These are phyloP conservation scores for Fraxinus ornus DNA, from an alignment of 305 asterid species.

Conservation along the genomic window DNA sequence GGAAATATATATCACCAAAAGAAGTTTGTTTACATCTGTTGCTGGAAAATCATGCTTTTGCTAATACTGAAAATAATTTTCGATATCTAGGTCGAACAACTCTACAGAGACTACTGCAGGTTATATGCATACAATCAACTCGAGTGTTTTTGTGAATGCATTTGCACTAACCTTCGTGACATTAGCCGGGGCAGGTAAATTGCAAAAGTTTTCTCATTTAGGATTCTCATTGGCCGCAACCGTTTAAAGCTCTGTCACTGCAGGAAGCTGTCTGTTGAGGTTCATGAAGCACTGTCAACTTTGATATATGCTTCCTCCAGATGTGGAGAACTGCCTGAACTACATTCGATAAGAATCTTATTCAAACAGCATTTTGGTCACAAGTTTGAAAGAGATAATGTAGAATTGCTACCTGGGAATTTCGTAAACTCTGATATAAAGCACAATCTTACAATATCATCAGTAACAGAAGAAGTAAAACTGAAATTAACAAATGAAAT, in stretches of 20 bases:
- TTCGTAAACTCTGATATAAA: conserved; percentile 21
- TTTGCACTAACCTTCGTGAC: conserved; percentile 17
- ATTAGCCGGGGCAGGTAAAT: conserved; percentile 25
- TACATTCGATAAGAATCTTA: conserved; percentile 25
- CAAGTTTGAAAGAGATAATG: conserved; percentile 29
- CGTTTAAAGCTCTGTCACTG: not conserved
- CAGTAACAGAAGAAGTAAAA: conserved; percentile 21
- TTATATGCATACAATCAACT: conserved; percentile 36
- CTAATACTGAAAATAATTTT: not conserved
- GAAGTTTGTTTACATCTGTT: not conserved
- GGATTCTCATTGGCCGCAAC: not conserved
- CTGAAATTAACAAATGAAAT: conserved; percentile 28
- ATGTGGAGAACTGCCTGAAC: conserved; percentile 41
- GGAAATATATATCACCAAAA: not conserved
- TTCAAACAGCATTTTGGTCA: conserved; percentile 32
- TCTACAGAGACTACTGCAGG: conserved; percentile 26
- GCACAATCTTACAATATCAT: conserved; percentile 9
- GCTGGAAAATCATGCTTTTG: not conserved
- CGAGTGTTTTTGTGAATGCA: conserved; percentile 24
- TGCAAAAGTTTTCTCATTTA: not conserved
- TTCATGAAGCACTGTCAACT: conserved; percentile 35
- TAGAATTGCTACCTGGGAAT: conserved; percentile 36
- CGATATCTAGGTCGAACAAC: conserved; percentile 26
- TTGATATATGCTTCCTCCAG: conserved; percentile 44
- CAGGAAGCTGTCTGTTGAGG: conserved; percentile 33